A percentile compares a stretch with the other conserved stretches of the same genome.
phyloP scores from a whole-genome alignment of 164 flowering plant species.

The Umbilicus rupestris region DNA sequence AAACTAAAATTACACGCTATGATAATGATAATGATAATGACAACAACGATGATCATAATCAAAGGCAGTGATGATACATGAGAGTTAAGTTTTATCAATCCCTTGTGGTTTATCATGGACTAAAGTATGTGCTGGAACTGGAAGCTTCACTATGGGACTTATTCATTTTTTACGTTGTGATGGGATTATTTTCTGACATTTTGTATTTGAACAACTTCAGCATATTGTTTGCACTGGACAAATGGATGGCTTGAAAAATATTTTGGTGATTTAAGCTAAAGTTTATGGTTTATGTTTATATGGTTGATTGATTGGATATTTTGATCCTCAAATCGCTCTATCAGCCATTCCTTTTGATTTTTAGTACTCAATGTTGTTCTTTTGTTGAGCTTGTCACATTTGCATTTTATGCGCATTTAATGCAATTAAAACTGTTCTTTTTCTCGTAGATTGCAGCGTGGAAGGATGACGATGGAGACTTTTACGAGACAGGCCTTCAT shows the following conservation, averaged over 20 bases:
- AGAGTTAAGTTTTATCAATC: neutral
- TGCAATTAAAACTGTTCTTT: neutral
- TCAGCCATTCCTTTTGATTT: too few species aligned
- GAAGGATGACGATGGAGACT: slow-evolving; percentile 95
- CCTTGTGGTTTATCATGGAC: neutral
- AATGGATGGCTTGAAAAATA: neutral
- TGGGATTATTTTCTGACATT: neutral
- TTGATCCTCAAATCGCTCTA: too few species aligned
- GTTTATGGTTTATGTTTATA: neutral
- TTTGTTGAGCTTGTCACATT: neutral
- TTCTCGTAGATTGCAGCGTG: slow-evolving; percentile 80
- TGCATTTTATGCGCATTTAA: neutral
- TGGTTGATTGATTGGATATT: neutral
- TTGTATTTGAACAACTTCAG: neutral
- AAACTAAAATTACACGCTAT: neutral
- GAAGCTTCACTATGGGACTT: neutral
- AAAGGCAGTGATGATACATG: neutral
- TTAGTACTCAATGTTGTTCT: too few species aligned
- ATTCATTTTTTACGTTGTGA: neutral
- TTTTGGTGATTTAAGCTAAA: neutral
- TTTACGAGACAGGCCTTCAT: slow-evolving; percentile 97
- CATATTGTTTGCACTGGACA: neutral
- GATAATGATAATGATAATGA: too few species aligned
- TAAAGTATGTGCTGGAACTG: neutral
- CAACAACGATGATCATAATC: neutral